Evolutionary conservation across 2,329 filamentous ascomycete genomes (phyloP), one percentile per base, ranked within the genome.

Genomic region (Aschersonia sp.): DNA sequence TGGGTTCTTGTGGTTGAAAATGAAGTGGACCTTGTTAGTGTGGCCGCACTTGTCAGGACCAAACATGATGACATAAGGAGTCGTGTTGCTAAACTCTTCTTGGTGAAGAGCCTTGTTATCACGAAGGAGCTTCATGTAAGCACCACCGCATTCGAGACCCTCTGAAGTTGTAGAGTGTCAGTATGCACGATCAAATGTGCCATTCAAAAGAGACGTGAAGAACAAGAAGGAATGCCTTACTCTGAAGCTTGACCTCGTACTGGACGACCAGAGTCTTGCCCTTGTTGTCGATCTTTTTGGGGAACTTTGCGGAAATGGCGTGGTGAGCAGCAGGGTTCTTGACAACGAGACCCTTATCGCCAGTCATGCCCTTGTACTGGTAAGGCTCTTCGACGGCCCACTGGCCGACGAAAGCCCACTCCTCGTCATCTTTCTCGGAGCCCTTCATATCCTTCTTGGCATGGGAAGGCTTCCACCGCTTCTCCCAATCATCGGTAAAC

Each of bases 1-100:
- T 65, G 92, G 92, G 81, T 97, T 98, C 86, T 97, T 98, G 85
- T 98, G 92, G 72, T 94, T 92, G 81, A 98, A 94, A 69, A 98
- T 98, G 74, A 98, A 95, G 70, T 81, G 78, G 47, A 94, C 86
- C 84, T 97, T 97, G 83, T 98, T 98, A 69, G 87, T 97, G 66
- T 87, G 79, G 68, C 92, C 92, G 68, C 92, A 98, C 83, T 97
- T 97, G 76, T 98, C 92, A 59, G 92, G 92, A 57, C 92, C 92
- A 66, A 98, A 98, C 92, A 98, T 98, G 78, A 98, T 94, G 58
- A 98, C 86, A 65, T 98, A 98, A 45, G 92, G 92, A 42, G 90
- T 95, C 52, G 84, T 81, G 72, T 98, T 97, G 68, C 86, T 87
- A 76, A 98, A 98, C 75, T 98, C 92, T 56, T 97, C 90, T 61